Conservation (phyloP, 345 rosid genomes). For the Melaleuca quinquenervia region DNA sequence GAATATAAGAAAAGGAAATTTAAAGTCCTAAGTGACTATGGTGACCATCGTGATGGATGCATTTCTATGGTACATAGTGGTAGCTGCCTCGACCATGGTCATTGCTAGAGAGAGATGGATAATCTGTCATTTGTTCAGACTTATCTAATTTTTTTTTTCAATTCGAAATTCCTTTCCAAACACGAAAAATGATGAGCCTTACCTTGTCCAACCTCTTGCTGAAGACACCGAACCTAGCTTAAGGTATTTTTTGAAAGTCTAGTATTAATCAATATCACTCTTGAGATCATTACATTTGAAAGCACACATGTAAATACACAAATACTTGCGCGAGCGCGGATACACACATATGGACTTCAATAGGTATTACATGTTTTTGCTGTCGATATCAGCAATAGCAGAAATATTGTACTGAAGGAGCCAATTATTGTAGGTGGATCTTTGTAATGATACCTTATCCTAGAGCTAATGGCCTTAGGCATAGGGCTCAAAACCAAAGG, state of each 20-base stretch:
- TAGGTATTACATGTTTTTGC: background rate
- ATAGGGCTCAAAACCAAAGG: background rate
- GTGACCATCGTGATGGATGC: too few species aligned
- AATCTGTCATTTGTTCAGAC: background rate
- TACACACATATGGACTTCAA: background rate
- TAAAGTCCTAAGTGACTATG: rapidly evolving
- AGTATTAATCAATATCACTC: background rate
- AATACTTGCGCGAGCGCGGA: background rate
- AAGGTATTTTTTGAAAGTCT: too few species aligned
- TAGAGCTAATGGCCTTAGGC: background rate
- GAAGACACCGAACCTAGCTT: background rate
- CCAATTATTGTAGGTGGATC: background rate
- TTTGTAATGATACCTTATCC: background rate
- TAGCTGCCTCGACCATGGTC: rapidly evolving
- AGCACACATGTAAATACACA: background rate
- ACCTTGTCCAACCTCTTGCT: background rate
- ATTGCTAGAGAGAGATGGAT: background rate
- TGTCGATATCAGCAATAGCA: background rate
- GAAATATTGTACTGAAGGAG: background rate
- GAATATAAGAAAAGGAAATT: background rate
- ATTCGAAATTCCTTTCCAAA: background rate
- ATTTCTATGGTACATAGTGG: background rate
- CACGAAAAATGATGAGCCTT: background rate
- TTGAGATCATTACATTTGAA: background rate
- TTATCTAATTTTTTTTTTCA: background rate